Percentiles rank a stretch among this genome's conserved stretches.
Evolutionary conservation across 305 asterid species (phyloP).

Genomic region (Rubia peregrina): DNA sequence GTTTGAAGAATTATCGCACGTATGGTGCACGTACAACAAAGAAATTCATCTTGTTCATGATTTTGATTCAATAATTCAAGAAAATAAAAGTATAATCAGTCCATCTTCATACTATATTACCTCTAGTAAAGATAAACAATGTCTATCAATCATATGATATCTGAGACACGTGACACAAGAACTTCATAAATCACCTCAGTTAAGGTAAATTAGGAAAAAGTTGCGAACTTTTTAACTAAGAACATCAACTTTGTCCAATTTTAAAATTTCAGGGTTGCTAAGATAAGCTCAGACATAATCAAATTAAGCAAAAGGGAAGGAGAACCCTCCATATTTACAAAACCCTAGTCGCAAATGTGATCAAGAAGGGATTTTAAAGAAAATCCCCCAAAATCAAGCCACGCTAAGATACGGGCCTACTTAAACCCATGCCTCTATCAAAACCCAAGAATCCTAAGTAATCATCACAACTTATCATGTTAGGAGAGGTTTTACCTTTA

Average conservation of each 20-base stretch:
- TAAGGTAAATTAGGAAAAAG: not conserved
- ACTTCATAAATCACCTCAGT: no score
- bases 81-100: not conserved
- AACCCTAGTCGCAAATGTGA: not conserved
- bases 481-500: not conserved
- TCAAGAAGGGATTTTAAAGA: not conserved
- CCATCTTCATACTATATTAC: no score
- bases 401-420: not conserved
- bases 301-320: not conserved
- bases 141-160: not conserved
- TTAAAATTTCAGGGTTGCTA: not conserved
- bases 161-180: not conserved
- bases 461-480: not conserved
- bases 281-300: not conserved
- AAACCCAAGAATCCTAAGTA: not conserved
- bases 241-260: not conserved
- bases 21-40: no score
- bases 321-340: not conserved
- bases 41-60: no score
- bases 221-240: no score
- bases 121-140: no score
- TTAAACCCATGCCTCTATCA: not conserved
- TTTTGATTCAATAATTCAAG: no score
- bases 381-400: not conserved
- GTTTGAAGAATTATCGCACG: no score